These are phyloP conservation scores for Lasiodiplodia sp. DNA, from an alignment of 2,329 filamentous ascomycete genomes.

Conservation along the genomic window DNA sequence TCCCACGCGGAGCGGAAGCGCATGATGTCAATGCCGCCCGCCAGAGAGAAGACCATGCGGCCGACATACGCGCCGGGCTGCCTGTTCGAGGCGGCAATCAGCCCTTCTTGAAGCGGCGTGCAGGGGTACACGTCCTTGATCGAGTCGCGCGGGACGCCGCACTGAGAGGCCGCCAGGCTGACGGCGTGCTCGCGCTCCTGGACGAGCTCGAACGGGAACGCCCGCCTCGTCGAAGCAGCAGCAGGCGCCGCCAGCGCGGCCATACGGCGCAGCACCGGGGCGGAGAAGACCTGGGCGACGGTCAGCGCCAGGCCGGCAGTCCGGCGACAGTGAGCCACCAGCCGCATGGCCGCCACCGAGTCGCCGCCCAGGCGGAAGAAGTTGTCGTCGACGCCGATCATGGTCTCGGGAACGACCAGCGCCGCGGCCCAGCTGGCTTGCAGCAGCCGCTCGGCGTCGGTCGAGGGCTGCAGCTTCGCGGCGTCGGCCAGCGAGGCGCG, in stretches of 20 bases:
- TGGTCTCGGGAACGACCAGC: background rate
- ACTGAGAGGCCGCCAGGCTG: too few species aligned
- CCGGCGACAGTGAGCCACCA: background rate
- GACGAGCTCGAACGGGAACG: too few species aligned
- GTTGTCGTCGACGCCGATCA: conserved; percentile 45
- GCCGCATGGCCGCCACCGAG: conserved; percentile 34
- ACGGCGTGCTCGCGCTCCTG: too few species aligned
- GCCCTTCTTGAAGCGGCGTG: conserved; percentile 58
- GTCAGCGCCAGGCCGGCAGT: conserved; percentile 28
- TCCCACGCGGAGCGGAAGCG: conserved; percentile 45
- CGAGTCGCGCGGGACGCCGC: background rate
- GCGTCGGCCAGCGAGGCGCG: too few species aligned
- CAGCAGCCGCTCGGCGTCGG: conserved; percentile 43
- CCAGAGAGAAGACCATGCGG: conserved; percentile 10
- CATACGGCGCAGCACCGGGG: conserved; percentile 33
- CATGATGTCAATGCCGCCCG: conserved; percentile 35
- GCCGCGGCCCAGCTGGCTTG: conserved; percentile 33
- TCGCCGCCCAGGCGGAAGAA: conserved; percentile 52
- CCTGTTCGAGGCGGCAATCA: conserved; percentile 62
- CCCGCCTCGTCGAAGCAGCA: too few species aligned
- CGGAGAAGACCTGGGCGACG: conserved; percentile 34
- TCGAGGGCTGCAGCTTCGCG: conserved; percentile 39
- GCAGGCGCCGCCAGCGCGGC: conserved; percentile 26
- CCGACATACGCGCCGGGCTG: conserved; percentile 61
- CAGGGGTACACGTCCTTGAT: conserved; percentile 59